Evolutionary conservation across 495 filamentous ascomycete genomes (phyloP), one percentile per base, ranked within the genome.

Genomic region (Geoglossum glabrum): DNA sequence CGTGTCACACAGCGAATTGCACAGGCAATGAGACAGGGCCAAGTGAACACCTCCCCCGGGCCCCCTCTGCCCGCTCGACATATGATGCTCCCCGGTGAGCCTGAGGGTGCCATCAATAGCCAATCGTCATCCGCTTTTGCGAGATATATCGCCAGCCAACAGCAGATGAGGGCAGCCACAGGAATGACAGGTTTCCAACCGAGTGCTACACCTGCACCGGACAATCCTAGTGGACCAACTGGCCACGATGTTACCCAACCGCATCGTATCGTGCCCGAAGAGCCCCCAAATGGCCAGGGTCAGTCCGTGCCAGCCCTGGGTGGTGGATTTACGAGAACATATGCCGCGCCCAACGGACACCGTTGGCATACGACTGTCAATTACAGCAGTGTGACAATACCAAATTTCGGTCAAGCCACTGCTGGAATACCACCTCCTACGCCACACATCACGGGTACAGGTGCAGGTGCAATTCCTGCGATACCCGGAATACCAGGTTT

Each of bases 341-440:
- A 27, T 31, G n/a, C 38, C 17, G 54, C 30, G 11, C 54, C 54
- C 21, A 23, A 19, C n/a, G 52, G 52, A 30, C 33, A 56, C 3
- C 54, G 31, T 17, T 56, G 54, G 54, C 54, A 56, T 5, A 38
- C 38, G 3, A 56, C 54, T 0, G 33, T 56, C 54, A 56, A 56
- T 21, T 38, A 56, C 23, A 45, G 54, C 21, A 38, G n/a, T 27
- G 54, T 56, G 7, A 56, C 31, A 11, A 56, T 56, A 26, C 54
- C 54, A 38, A 56, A 40, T 15, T 13, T 52, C 17, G 49, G 49
- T n/a, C 49, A 52, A 3, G 10, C 49, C 25, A 21, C 49, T 19
- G 3, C 49, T 52, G 26, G 23, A 27, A 15, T 13, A 19, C 4
- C 25, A 3, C 7, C 26, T 2, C 23, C 15, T 30, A 21, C 23